Base-by-base conservation (phyloP, 2,329 filamentous ascomycete genomes). In the Pseudopyricularia javanii region DNA sequence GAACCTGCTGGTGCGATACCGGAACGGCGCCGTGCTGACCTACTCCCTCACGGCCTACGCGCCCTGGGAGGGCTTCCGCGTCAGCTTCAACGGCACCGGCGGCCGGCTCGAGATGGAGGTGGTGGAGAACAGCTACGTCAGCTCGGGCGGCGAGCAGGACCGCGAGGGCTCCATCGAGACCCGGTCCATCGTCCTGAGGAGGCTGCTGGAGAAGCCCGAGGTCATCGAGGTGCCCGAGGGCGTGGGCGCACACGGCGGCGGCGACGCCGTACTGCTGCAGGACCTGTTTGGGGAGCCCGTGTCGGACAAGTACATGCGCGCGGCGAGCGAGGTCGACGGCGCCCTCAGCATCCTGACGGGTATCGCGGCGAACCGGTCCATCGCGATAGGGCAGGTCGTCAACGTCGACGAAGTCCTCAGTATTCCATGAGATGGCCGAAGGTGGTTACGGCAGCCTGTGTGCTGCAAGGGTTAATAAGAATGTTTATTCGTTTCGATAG, bases 81-180 rank as follows among this genome's bases (percentile, higher is more conserved):
- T 78, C 12, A 74, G 66, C 54, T 79, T 81, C 61, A 81, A 79
- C 58, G 78, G 80, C 4, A 82, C 74, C 0, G 73, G 73, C 4
- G 80, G 80, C 0, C 66, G 80, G 0, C 61, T 83, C 2, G 80
- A 83, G 64, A 69, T 81, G 53, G 78, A 83, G 59, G 76, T 83
- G 0, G 76, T 83, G 0, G 80, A 83, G 63, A 78, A 77, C 54
- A 77, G 75, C 57, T 83, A 83, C 57, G 75, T 79, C 37, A 82
- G 80, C 60, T 75, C 77, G 1, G 79, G 78, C 0, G 79, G 79
- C 0, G 76, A 80, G 30, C 78, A 81, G 61, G 69, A 72, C 2
- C 61, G 69, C 0, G 76, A 81, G 58, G 78, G 78, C 0, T 73
- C 73, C 0, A 63, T 80, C 8, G 76, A 80, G 59, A 68, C 62